Conservation (phyloP, 306 rosid genomes). For the Elaeagnus macrophylla region DNA sequence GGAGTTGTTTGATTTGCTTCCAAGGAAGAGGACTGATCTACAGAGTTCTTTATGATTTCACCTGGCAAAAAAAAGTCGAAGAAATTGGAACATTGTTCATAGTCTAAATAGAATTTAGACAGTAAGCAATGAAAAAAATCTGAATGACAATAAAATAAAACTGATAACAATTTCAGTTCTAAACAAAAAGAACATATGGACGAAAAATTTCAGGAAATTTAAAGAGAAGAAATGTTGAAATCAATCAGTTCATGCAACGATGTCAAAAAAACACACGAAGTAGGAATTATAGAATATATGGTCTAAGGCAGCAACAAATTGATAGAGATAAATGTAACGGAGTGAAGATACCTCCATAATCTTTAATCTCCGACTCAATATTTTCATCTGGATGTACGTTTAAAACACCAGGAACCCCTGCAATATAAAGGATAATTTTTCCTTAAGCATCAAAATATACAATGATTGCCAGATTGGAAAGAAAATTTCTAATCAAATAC, state of each 20-base stretch:
- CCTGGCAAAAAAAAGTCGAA: slow-evolving; percentile 22
- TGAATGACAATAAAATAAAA: not conserved
- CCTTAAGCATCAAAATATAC: not conserved
- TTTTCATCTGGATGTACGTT: slow-evolving; percentile 55
- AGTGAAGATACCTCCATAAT: slow-evolving; percentile 51
- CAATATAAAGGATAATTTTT: slow-evolving; percentile 19
- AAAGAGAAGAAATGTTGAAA: not conserved
- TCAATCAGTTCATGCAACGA: not conserved
- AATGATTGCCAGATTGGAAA: not conserved
- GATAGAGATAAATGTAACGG: slow-evolving; percentile 2
- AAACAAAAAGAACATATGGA: no score
- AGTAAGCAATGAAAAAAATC: not conserved
- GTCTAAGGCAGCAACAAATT: no score
- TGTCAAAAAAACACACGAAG: no score
- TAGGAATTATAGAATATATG: no score
- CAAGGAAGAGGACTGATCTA: slow-evolving; percentile 19
- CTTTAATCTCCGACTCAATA: slow-evolving; percentile 57
- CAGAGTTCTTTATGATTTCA: slow-evolving; percentile 13
- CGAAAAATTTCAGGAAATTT: not conserved
- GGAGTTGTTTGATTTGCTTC: slow-evolving; percentile 27
- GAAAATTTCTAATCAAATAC: not conserved
- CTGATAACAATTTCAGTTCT: not conserved
- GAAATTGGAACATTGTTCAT: not conserved
- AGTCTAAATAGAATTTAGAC: not conserved
- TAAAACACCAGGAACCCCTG: slow-evolving; percentile 71